A percentile compares a stretch with the other conserved stretches of the same genome.
Evolutionary conservation across 1,284 basidiomycete genomes (phyloP).

Genomic region (Irpex rosettiformis): DNA sequence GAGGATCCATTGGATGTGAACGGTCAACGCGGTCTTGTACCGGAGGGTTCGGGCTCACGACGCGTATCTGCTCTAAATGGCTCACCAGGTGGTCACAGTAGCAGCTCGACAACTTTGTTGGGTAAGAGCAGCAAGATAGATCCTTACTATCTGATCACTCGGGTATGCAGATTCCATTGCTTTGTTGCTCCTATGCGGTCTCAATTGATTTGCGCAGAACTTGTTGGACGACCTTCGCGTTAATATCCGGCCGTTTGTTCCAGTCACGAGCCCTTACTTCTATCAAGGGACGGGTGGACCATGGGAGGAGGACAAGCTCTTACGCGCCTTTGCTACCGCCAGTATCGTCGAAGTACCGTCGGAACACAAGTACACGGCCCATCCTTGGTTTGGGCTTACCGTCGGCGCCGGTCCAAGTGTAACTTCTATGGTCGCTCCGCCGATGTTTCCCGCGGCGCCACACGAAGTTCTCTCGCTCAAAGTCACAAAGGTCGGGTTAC

Average conservation of each 20-base stretch:
- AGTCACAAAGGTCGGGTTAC: constrained; percentile 79
- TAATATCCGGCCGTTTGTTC: constrained; percentile 65
- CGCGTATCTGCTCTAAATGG: constrained; percentile 38
- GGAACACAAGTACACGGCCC: constrained; percentile 37
- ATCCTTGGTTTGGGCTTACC: constrained; percentile 48
- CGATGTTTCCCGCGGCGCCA: constrained; percentile 15
- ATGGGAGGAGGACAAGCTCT: constrained; percentile 71
- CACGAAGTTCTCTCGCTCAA: constrained; percentile 56
- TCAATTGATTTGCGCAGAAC: constrained; percentile 41
- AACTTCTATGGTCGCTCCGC: constrained; percentile 19
- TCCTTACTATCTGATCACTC: constrained; percentile 87
- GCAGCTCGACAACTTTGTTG: constrained; percentile 37
- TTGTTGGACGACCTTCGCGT: constrained; percentile 73
- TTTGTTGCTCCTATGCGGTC: neutral
- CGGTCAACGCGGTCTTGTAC: constrained; percentile 44
- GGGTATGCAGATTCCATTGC: constrained; percentile 42
- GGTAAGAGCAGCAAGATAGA: constrained; percentile 75
- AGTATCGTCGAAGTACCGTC: constrained; percentile 55
- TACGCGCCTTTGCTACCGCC: constrained; percentile 68
- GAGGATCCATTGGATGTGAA: constrained; percentile 81
- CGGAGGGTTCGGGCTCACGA: constrained; percentile 41
- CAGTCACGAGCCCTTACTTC: constrained; percentile 69
- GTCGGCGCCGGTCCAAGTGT: constrained; percentile 33
- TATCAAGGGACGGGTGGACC: constrained; percentile 69
- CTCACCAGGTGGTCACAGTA: constrained; percentile 30